phyloP scores from a whole-genome alignment of 257 asterid species.

The Plantago ovata region DNA sequence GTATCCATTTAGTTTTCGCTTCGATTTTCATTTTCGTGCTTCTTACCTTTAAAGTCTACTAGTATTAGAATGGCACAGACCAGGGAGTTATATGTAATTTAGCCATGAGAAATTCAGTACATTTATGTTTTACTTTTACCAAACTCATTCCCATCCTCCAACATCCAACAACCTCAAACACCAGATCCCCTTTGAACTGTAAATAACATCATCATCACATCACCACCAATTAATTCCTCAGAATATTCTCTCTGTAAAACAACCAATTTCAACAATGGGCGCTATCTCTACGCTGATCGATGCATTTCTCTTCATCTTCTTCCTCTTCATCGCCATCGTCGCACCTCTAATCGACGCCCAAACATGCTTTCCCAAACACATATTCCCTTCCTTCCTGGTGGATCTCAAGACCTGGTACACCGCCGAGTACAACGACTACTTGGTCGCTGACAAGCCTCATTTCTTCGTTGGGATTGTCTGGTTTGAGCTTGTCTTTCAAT shows the following conservation, averaged over 20 bases:
- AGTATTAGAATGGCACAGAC: too few relatives aligned
- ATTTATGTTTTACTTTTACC: too few relatives aligned
- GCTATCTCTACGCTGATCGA: conserved; percentile 50
- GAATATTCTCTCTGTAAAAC: background rate
- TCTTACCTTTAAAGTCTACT: too few relatives aligned
- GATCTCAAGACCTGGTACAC: conserved; percentile 68
- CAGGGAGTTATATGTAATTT: too few relatives aligned
- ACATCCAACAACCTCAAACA: too few relatives aligned
- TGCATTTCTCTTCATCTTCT: conserved; percentile 53
- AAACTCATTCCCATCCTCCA: too few relatives aligned
- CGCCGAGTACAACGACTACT: conserved; percentile 59
- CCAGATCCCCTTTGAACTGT: too few relatives aligned
- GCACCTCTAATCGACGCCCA: conserved; percentile 86
- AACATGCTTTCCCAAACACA: conserved; percentile 45
- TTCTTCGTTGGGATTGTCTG: conserved; percentile 80
- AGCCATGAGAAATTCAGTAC: too few relatives aligned
- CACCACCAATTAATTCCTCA: too few relatives aligned
- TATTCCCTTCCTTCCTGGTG: conserved; percentile 54
- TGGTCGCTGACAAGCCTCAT: conserved; percentile 66
- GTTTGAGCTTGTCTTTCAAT: conserved; percentile 77
- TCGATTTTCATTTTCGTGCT: too few relatives aligned
- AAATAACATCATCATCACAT: too few relatives aligned
- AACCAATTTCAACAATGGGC: conserved; percentile 39
- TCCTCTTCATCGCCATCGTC: conserved; percentile 54
- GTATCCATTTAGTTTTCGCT: too few relatives aligned